These are phyloP conservation scores for Trifolium repens DNA, from an alignment of 306 rosid genomes.

Conservation along the genomic window DNA sequence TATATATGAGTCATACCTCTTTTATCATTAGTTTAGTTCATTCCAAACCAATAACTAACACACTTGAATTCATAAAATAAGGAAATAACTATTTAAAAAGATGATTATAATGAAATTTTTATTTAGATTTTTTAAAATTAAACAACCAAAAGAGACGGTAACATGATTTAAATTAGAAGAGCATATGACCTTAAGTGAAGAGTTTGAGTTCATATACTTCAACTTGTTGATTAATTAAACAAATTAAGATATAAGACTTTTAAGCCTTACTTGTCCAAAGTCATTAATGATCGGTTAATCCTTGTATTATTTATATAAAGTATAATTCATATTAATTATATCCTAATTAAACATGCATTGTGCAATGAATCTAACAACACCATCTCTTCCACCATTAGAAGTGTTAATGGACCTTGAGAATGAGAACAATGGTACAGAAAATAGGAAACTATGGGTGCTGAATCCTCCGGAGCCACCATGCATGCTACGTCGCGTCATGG, in stretches of 20 bases:
- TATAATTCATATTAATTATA: neutral
- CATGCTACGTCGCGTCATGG: conserved; percentile 43
- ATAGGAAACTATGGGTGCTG: conserved; percentile 57
- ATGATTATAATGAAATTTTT: neutral
- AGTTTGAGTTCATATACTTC: conserved; percentile 24
- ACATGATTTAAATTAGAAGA: conserved; percentile 6
- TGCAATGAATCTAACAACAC: neutral
- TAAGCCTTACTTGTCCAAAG: neutral
- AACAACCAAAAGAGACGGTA: neutral
- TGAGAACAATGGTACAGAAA: conserved; percentile 43
- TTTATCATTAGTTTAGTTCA: neutral
- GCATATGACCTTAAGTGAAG: conserved; percentile 12
- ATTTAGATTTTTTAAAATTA: neutral
- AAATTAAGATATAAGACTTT: neutral
- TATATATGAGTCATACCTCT: neutral
- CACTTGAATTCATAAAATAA: neutral
- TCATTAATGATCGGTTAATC: neutral
- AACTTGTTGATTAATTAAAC: conserved; percentile 12
- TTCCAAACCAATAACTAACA: neutral
- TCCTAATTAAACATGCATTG: neutral
- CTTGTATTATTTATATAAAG: conserved; percentile 1
- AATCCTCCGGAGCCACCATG: conserved; percentile 70
- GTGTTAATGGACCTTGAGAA: conserved; percentile 44
- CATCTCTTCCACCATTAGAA: conserved; percentile 24
- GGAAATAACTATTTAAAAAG: neutral